Evolutionary conservation across 768 basidiomycete species (phyloP).

Genomic region (Lepiota venenata): DNA sequence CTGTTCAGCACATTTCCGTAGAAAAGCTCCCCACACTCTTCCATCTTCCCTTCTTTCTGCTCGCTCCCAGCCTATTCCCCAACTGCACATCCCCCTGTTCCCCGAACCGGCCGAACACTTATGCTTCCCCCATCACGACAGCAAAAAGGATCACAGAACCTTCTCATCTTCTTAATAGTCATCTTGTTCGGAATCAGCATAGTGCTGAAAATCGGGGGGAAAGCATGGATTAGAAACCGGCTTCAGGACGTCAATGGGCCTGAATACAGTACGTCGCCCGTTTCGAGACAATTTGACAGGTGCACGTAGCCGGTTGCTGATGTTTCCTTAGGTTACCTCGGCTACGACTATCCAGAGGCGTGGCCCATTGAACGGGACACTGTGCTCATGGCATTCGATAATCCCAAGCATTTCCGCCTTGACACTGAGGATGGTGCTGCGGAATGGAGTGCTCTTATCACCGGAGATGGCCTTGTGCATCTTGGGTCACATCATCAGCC

Average conservation of each 20-base stretch:
- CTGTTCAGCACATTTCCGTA: background rate
- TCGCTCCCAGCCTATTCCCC: background rate
- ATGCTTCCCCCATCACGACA: background rate
- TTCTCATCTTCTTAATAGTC: conserved; percentile 1
- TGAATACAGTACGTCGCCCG: conserved; percentile 1
- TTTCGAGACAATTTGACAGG: too few species aligned
- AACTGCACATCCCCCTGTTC: too few species aligned
- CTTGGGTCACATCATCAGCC: conserved; percentile 28
- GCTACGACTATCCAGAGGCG: conserved; percentile 27
- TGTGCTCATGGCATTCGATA: conserved; percentile 30
- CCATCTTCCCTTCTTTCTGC: background rate
- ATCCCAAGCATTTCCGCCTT: conserved; percentile 26
- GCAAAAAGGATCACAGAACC: background rate
- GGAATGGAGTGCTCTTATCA: conserved; percentile 29
- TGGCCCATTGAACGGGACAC: conserved; percentile 28
- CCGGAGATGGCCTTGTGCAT: conserved; percentile 27
- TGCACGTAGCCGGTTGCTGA: too few species aligned
- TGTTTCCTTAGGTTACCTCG: conserved; percentile 23
- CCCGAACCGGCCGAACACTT: too few species aligned
- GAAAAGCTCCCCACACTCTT: background rate
- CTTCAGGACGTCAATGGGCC: background rate
- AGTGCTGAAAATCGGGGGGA: conserved; percentile 4
- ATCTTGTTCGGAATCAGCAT: conserved; percentile 2
- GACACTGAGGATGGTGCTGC: conserved; percentile 24
- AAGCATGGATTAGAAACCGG: background rate